Evolutionary conservation across 1,284 basidiomycete genomes (phyloP).

Genomic region (Sparassis latifolia): DNA sequence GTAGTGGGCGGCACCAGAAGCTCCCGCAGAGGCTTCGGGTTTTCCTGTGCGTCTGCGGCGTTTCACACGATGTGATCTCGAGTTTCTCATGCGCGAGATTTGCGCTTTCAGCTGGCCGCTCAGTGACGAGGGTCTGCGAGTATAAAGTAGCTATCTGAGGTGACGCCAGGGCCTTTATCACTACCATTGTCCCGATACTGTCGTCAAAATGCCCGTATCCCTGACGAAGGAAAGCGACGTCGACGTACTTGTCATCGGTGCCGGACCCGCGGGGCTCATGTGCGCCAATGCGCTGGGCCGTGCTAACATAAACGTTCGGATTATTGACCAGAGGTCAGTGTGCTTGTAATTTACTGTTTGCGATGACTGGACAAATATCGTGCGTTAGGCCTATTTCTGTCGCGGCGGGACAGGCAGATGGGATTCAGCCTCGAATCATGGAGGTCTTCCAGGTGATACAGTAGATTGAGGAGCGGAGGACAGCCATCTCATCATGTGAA

Average conservation of each 20-base stretch:
- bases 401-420: slow-evolving; percentile 70
- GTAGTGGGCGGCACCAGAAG: neutral
- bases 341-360: neutral
- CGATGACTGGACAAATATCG: neutral
- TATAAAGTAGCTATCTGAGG: slow-evolving; percentile 1
- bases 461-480: neutral
- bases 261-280: slow-evolving; percentile 56
- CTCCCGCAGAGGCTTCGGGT: neutral
- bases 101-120: neutral
- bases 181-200: neutral
- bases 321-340: slow-evolving; percentile 61
- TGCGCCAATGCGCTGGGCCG: slow-evolving; percentile 55
- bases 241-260: slow-evolving; percentile 52
- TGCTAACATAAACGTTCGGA: slow-evolving; percentile 54
- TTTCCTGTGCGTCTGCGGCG: too few species aligned
- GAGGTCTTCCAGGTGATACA: slow-evolving; percentile 63
- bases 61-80: neutral
- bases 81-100: neutral
- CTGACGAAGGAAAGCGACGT: slow-evolving; percentile 30
- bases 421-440: slow-evolving; percentile 71
- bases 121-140: neutral
- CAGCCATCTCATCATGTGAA: too few species aligned
- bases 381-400: slow-evolving; percentile 45
- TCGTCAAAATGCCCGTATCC: slow-evolving; percentile 9
- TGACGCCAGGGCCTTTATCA: neutral